Evolutionary conservation across 257 asterid species (phyloP).

Genomic region (Fraxinus americana): DNA sequence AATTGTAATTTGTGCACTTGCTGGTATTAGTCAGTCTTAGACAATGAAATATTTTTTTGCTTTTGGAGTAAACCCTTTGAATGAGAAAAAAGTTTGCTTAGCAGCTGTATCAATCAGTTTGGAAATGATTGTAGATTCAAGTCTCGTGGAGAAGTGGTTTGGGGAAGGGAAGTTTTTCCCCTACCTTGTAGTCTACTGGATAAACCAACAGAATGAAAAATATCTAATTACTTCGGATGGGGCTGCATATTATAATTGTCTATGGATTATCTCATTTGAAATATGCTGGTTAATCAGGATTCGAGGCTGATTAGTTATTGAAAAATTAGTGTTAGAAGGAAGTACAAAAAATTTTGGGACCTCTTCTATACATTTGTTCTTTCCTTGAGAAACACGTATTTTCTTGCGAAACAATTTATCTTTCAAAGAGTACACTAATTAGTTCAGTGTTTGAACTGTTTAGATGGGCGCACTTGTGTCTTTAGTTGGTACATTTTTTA

Average conservation of each 20-base stretch:
- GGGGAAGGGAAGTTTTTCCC: not conserved
- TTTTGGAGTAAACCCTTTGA: not conserved
- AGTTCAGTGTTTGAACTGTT: not conserved
- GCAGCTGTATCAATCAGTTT: not conserved
- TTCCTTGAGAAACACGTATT: not conserved
- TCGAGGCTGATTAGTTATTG: not conserved
- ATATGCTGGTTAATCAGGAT: not conserved
- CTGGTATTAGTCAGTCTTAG: not conserved
- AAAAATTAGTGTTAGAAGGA: not conserved
- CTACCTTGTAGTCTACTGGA: not conserved
- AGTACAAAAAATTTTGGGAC: not conserved
- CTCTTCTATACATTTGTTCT: not conserved
- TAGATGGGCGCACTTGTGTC: not conserved
- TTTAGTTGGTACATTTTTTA: not conserved
- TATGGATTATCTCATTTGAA: conserved; percentile 1
- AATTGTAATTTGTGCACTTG: not conserved
- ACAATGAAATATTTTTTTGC: conserved; percentile 13
- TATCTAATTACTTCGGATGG: not conserved
- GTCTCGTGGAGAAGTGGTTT: not conserved
- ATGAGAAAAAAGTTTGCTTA: not conserved
- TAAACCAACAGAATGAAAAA: not conserved
- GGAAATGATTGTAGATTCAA: not conserved
- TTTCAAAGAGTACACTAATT: not conserved
- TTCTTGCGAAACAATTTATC: not conserved
- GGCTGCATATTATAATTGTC: conserved; percentile 10